These are phyloP conservation scores for Boletus patriciae DNA, from an alignment of 768 basidiomycete species.

Conservation along the genomic window DNA sequence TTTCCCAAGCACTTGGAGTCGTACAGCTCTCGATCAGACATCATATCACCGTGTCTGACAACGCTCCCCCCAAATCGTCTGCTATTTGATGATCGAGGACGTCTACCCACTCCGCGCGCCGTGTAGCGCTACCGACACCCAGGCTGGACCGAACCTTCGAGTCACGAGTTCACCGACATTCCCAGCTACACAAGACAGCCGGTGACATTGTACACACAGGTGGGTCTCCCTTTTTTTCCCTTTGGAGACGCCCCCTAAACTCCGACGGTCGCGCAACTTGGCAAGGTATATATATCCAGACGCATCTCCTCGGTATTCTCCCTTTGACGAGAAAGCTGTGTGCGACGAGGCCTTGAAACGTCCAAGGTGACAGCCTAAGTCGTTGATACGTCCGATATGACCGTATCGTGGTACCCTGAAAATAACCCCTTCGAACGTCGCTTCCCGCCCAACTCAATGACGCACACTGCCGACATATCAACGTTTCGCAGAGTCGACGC, in stretches of 20 bases:
- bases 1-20: constrained; percentile 20
- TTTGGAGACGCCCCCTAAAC: background rate
- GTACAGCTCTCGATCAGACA: constrained; percentile 4
- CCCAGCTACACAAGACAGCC: too few species aligned
- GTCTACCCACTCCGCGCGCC: background rate
- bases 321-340: constrained; percentile 13
- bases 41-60: background rate
- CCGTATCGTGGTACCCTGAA: constrained; percentile 5
- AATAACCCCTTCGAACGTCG: background rate
- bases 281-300: background rate
- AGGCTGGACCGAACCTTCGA: too few species aligned
- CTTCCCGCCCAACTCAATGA: background rate
- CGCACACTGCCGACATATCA: background rate
- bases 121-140: background rate
- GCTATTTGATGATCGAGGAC: background rate
- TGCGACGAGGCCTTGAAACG: constrained; percentile 19
- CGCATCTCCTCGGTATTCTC: constrained; percentile 20
- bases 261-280: background rate
- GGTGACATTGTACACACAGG: too few species aligned
- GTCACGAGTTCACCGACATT: too few species aligned
- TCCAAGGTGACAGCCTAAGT: constrained; percentile 1
- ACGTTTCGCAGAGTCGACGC: background rate
- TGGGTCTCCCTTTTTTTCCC: background rate
- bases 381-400: constrained; percentile 13
- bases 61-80: background rate